A percentile compares a stretch with the other conserved stretches of the same genome.
phyloP scores from a whole-genome alignment of 305 asterid species.

The Petunia hybrid region DNA sequence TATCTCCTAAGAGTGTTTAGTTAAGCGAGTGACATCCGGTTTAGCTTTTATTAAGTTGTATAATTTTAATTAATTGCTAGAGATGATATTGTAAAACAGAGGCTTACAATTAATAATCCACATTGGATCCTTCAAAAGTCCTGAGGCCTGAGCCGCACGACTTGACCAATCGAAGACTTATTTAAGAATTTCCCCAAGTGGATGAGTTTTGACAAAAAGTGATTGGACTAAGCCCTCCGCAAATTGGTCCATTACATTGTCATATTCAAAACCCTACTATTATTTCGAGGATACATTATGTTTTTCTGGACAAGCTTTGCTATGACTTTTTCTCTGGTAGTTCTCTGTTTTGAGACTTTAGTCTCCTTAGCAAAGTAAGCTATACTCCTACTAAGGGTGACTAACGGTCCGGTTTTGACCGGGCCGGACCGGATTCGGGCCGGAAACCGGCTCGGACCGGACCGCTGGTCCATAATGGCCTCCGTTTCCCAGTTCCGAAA shows the following conservation, averaged over 20 bases:
- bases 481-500: too few relatives aligned
- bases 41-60: not conserved
- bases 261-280: not conserved
- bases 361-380: too few relatives aligned
- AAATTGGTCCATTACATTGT: not conserved
- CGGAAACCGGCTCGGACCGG: too few relatives aligned
- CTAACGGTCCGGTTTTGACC: too few relatives aligned
- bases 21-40: not conserved
- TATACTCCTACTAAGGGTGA: too few relatives aligned
- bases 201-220: not conserved
- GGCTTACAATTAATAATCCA: not conserved
- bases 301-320: not conserved
- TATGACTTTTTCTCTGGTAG: not conserved
- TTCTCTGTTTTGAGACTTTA: too few relatives aligned
- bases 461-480: too few relatives aligned
- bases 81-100: not conserved
- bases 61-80: not conserved
- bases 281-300: not conserved
- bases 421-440: too few relatives aligned
- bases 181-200: not conserved
- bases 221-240: not conserved
- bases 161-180: constrained; percentile 13
- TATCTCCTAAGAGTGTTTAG: not conserved
- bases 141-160: not conserved
- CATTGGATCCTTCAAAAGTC: too few relatives aligned